Conservation (phyloP, 352 stramenopile species). For the Phytopythium boreale region DNA sequence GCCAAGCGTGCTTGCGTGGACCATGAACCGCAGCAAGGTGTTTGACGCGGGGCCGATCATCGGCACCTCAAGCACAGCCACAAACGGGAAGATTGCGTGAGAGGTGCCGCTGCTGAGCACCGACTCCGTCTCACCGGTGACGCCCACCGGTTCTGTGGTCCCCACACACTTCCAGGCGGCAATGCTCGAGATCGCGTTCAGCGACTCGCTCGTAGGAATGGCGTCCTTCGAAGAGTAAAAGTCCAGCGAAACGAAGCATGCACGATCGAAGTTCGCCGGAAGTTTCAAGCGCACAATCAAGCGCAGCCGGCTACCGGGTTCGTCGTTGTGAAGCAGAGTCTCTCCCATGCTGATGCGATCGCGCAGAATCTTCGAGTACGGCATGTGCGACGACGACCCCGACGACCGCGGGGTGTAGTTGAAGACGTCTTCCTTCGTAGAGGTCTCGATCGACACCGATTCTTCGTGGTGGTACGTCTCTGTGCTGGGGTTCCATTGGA, state of each 20-base stretch:
- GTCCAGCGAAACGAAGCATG: constrained; percentile 82
- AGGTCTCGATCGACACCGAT: constrained; percentile 52
- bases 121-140: constrained; percentile 59
- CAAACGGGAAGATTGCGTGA: constrained; percentile 77
- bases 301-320: constrained; percentile 76
- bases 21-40: constrained; percentile 83
- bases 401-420: constrained; percentile 81
- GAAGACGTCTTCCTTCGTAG: constrained; percentile 82
- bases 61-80: constrained; percentile 82
- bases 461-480: constrained; percentile 65
- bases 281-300: constrained; percentile 84
- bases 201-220: constrained; percentile 41
- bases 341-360: constrained; percentile 76
- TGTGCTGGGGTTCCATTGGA: constrained; percentile 85
- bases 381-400: constrained; percentile 73
- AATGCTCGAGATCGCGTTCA: constrained; percentile 51
- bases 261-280: constrained; percentile 66
- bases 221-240: constrained; percentile 79
- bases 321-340: constrained; percentile 75
- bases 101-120: constrained; percentile 52
- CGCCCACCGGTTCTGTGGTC: constrained; percentile 72
- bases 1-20: constrained; percentile 75
- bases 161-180: constrained; percentile 82
- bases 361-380: constrained; percentile 70
- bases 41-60: constrained; percentile 78